Evolutionary conservation across 805 yeast species (phyloP).

Genomic region (Dipodascus geniculatus): DNA sequence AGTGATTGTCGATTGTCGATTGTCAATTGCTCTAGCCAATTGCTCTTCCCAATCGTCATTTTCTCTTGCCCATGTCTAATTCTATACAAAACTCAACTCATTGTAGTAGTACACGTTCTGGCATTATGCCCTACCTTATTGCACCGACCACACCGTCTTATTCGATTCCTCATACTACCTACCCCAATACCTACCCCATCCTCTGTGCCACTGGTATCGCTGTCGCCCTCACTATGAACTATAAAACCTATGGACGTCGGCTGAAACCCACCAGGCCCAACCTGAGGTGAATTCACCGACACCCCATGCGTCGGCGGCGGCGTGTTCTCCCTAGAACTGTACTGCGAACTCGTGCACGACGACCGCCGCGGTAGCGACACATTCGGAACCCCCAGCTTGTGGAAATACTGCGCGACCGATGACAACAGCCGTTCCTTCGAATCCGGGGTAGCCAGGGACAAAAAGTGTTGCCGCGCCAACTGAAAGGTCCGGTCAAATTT

Average conservation of each 20-base stretch:
- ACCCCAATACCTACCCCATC: not conserved
- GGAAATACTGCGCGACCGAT: not conserved
- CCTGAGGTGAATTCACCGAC: not conserved
- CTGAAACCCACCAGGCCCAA: not conserved
- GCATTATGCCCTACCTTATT: not conserved
- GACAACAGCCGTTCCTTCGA: not conserved
- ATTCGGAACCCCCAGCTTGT: not conserved
- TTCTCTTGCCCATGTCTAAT: too few relatives aligned
- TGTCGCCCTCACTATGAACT: not conserved
- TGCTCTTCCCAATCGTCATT: too few relatives aligned
- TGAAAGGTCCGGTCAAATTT: not conserved
- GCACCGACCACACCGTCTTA: not conserved
- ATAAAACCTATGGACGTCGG: not conserved
- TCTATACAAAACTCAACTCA: too few relatives aligned
- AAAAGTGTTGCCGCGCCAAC: not conserved
- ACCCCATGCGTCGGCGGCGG: not conserved
- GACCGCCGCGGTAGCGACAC: not conserved
- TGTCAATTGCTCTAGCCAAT: too few relatives aligned
- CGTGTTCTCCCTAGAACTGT: not conserved
- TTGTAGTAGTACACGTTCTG: not conserved
- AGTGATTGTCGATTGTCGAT: too few relatives aligned
- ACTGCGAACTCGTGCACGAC: not conserved
- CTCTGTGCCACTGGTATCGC: not conserved
- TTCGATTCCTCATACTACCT: not conserved
- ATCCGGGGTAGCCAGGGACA: not conserved